Base-by-base conservation (phyloP, 2,329 filamentous ascomycete species). In the Arachnomyces sp. region DNA sequence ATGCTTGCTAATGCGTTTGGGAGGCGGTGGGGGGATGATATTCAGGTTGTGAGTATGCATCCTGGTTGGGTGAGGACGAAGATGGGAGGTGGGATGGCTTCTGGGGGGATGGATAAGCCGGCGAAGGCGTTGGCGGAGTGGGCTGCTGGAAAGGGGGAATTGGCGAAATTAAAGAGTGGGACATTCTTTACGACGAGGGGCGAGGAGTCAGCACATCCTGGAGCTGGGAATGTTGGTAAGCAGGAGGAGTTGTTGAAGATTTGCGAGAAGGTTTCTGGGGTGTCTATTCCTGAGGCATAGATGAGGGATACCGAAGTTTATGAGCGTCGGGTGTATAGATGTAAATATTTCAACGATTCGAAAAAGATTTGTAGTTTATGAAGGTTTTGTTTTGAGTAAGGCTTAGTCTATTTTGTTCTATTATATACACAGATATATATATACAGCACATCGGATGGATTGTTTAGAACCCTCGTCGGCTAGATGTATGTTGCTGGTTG, bases 51-150 rank as follows among this genome's bases (percentile, higher is more conserved):
- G 32, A 61, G 66, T 1, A 58, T 73, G 35, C 67, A 74, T 50
- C 73, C 74, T 0, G 73, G 73, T 1, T 77, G 73, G 73, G 68
- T 75, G 29, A 56, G 69, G 7, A 75, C 72, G 0, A 75, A 75
- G 54, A 73, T 75, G 68, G 72, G 72, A 7, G 75, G 68, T 2
- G 45, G 42, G 8, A 55, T 57, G 18, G 75, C 75, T 1, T 56
- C 71, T 0, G 73, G 67, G 0, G 65, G 65, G 13, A 55, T 71
- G n/a, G 61, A 72, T 28, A 63, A 63, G 25, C 68, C 67, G 2
- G 64, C 73, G 0, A 63, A 67, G 32, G 68, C 68, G 1, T 72
- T 74, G 51, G 65, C 68, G 2, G 66, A 68, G 53, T 64, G 72
- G 44, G 69, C 69, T 6, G 41, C 37, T 38, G 55, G 54, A 2